These are phyloP conservation scores for Fusarium albosuccineum DNA, from an alignment of 2,329 filamentous ascomycete genomes.

Conservation along the genomic window DNA sequence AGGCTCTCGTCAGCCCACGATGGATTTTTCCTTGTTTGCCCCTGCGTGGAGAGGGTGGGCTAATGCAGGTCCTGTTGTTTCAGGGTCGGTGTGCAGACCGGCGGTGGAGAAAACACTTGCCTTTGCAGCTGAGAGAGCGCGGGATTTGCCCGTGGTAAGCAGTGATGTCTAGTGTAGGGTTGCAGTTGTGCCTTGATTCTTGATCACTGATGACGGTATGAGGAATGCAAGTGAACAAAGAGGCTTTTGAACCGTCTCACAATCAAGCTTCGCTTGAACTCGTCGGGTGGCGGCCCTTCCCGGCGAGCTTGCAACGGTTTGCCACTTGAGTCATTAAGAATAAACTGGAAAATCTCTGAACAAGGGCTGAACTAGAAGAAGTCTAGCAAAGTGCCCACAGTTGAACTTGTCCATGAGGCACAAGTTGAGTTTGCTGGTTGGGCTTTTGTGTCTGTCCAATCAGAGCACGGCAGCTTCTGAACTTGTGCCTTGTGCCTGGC, in stretches of 20 bases:
- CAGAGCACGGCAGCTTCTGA: slow-evolving; percentile 18
- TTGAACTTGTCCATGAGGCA: slow-evolving; percentile 12
- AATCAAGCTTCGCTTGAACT: slow-evolving; percentile 14
- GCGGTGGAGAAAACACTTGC: slow-evolving; percentile 15
- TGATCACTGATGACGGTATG: no score
- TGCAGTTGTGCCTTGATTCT: no score
- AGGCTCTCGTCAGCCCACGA: slow-evolving; percentile 41
- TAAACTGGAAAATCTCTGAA: no score
- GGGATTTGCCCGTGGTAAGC: slow-evolving; percentile 19
- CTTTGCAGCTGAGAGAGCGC: slow-evolving; percentile 10
- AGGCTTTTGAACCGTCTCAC: slow-evolving; percentile 5
- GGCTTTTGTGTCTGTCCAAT: slow-evolving; percentile 28
- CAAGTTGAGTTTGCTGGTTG: slow-evolving; percentile 20
- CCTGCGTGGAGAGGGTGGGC: slow-evolving; percentile 7
- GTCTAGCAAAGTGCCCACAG: not conserved
- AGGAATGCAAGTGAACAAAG: not conserved
- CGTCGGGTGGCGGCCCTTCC: slow-evolving; percentile 21
- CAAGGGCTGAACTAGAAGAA: no score
- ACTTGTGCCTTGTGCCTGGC: slow-evolving; percentile 38
- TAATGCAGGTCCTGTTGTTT: slow-evolving; percentile 45
- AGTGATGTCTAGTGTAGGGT: no score
- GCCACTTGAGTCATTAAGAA: not conserved
- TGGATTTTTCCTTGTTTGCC: not conserved
- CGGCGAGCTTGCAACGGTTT: slow-evolving; percentile 7
- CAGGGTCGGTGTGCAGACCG: slow-evolving; percentile 29